Evolutionary conservation across 352 stramenopile genomes (phyloP).

Genomic region (Globisporangium viniferum): DNA sequence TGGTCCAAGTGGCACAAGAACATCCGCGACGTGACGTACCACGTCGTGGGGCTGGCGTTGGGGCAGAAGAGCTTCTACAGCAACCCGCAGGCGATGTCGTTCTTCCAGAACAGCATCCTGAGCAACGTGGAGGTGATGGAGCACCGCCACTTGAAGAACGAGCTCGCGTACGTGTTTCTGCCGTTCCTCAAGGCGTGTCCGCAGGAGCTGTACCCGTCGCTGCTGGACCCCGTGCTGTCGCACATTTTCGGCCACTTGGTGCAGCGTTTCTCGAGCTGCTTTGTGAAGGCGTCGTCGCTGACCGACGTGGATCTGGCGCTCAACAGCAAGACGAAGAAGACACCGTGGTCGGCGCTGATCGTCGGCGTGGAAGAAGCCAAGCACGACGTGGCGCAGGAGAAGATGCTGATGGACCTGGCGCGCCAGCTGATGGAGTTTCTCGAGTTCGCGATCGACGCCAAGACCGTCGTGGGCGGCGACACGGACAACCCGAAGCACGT

Average conservation of each 20-base stretch:
- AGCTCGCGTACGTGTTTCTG: conserved; percentile 66
- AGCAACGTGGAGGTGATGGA: conserved; percentile 64
- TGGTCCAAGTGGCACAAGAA: conserved; percentile 85
- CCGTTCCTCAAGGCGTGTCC: conserved; percentile 73
- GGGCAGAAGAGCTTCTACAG: conserved; percentile 50
- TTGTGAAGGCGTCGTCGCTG: conserved; percentile 19
- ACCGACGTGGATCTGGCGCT: not conserved
- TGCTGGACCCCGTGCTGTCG: conserved; percentile 62
- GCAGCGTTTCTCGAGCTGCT: conserved; percentile 45
- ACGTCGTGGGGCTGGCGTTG: conserved; percentile 67
- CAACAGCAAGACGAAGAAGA: conserved; percentile 24
- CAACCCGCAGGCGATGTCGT: conserved; percentile 32
- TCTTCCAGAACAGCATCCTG: conserved; percentile 66
- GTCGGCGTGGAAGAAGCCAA: conserved; percentile 68
- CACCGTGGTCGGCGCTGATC: conserved; percentile 47
- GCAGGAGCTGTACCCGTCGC: conserved; percentile 42
- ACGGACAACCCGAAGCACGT: conserved; percentile 79
- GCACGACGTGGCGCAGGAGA: conserved; percentile 62
- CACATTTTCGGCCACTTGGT: conserved; percentile 56
- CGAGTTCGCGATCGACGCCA: conserved; percentile 66
- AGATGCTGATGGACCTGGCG: conserved; percentile 70
- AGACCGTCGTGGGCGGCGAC: conserved; percentile 66
- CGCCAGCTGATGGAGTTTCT: conserved; percentile 72
- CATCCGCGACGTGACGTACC: conserved; percentile 72
- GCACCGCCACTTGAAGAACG: conserved; percentile 67